phyloP scores from a whole-genome alignment of 345 rosid genomes.

The Linum tenue region DNA sequence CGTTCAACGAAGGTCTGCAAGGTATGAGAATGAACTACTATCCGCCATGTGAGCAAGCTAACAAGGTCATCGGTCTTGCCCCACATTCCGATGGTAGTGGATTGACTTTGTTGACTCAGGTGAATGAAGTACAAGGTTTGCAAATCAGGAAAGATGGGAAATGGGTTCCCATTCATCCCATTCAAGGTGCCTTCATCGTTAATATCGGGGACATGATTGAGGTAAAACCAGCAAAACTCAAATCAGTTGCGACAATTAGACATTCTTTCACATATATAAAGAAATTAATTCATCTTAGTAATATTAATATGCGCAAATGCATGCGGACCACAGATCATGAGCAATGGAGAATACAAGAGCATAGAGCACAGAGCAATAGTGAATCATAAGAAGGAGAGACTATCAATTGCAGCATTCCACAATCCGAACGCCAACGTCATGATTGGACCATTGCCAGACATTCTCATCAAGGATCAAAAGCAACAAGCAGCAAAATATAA shows the following conservation, averaged over 20 bases:
- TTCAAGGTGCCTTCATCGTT: slow-evolving; percentile 25
- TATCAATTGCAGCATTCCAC: not conserved
- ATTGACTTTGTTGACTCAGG: slow-evolving; percentile 26
- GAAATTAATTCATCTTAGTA: too few relatives aligned
- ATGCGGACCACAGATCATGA: not conserved
- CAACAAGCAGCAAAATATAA: not conserved
- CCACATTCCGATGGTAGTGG: slow-evolving; percentile 36
- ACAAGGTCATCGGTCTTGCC: slow-evolving; percentile 27
- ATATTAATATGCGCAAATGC: too few relatives aligned
- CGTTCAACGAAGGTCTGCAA: slow-evolving; percentile 27
- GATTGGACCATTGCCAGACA: not conserved
- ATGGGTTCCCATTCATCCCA: slow-evolving; percentile 26
- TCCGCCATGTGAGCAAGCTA: slow-evolving; percentile 28
- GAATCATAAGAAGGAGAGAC: not conserved
- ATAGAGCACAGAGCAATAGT: not conserved
- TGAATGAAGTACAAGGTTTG: slow-evolving; percentile 21
- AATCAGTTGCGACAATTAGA: not conserved
- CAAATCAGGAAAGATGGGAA: slow-evolving; percentile 28
- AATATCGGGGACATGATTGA: slow-evolving; percentile 31
- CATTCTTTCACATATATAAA: too few relatives aligned
- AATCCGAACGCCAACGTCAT: not conserved
- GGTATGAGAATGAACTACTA: slow-evolving; percentile 38
- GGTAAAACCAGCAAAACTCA: not conserved
- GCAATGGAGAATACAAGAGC: slow-evolving; percentile 6
- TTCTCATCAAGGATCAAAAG: not conserved